Conservation (phyloP, 2,329 filamentous ascomycete genomes). For the Fusarium tanahbumbuense region DNA sequence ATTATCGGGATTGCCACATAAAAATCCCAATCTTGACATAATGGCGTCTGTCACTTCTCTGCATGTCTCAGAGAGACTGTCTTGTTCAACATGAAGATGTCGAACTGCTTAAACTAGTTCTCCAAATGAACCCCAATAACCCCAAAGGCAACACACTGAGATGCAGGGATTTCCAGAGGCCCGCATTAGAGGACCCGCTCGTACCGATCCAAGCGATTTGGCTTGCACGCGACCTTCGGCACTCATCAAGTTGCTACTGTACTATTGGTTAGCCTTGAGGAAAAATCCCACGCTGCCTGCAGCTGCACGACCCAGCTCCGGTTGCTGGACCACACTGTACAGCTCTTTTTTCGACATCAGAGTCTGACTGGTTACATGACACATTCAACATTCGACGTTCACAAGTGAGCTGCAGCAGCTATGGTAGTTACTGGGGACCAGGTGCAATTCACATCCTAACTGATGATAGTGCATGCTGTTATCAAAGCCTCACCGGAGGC, state of each 20-base stretch:
- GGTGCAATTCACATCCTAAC: neutral
- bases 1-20: neutral
- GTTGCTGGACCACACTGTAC: neutral
- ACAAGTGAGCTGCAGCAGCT: neutral
- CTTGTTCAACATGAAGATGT: neutral
- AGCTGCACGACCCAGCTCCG: neutral
- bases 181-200: conserved; percentile 37
- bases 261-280: conserved; percentile 14
- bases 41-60: conserved; percentile 6
- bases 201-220: conserved; percentile 46
- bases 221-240: conserved; percentile 47
- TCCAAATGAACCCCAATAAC: conserved; percentile 32
- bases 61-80: conserved; percentile 7
- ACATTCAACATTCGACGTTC: neutral
- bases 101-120: conserved; percentile 6
- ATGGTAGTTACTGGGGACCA: neutral
- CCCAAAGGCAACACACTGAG: conserved; percentile 36
- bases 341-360: conserved; percentile 2
- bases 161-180: conserved; percentile 44
- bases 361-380: neutral
- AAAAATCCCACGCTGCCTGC: conserved; percentile 1
- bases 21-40: neutral
- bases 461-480: conserved; percentile 16
- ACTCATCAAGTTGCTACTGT: conserved; percentile 29
- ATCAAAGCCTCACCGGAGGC: conserved; percentile 33